Conservation (phyloP, 75 land plant species). For the Selaginella tamariscina region DNA sequence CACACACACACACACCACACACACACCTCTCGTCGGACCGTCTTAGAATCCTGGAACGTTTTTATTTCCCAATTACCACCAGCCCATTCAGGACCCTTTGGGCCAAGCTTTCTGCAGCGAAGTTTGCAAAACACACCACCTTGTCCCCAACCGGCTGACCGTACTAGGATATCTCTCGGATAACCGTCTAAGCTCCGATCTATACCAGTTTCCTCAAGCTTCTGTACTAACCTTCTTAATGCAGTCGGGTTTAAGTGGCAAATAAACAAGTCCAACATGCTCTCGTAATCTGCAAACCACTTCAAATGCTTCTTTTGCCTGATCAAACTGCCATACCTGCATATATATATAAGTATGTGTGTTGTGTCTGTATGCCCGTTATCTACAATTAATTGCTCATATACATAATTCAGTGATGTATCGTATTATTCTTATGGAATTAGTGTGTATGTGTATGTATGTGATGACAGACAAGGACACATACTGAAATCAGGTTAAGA, state of each 20-base stretch:
- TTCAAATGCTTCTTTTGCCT: constrained; percentile 97
- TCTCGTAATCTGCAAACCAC: constrained; percentile 80
- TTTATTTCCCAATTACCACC: constrained; percentile 99
- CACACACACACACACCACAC: too few species aligned
- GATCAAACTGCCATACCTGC: constrained; percentile 97
- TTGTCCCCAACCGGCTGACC: constrained; percentile 94
- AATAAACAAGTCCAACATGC: constrained; percentile 88
- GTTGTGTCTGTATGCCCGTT: too few species aligned
- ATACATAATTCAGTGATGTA: too few species aligned
- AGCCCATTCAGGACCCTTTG: constrained; percentile 99
- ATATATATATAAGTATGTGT: too few species aligned
- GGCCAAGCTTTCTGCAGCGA: constrained; percentile 98
- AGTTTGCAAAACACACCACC: constrained; percentile 82
- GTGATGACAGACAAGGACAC: background rate
- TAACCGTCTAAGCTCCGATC: constrained; percentile 77
- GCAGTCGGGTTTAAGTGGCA: constrained; percentile 99
- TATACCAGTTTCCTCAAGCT: constrained; percentile 60
- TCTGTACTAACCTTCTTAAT: constrained; percentile 76
- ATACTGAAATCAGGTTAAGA: too few species aligned
- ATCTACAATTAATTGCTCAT: too few species aligned
- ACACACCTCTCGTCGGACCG: too few species aligned
- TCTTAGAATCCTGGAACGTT: constrained; percentile 51
- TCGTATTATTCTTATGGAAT: too few species aligned
- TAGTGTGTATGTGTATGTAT: too few species aligned
- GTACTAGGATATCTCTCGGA: constrained; percentile 75